Conservation (phyloP, 805 yeast genomes). For the Candida golubevii region DNA sequence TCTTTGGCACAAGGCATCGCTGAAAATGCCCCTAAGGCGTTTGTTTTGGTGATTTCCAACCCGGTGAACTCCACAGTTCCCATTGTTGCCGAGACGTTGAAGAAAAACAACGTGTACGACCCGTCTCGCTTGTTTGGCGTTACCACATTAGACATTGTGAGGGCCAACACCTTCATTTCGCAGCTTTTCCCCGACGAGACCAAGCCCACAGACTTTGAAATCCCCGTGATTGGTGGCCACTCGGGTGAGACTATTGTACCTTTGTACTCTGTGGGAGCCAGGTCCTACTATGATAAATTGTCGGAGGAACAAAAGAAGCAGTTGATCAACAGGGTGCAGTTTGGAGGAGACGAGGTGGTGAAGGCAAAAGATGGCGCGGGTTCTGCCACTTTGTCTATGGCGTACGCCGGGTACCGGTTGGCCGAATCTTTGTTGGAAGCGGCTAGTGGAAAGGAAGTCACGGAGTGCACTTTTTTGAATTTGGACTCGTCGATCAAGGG, state of each 20-base stretch:
- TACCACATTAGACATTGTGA: constrained; percentile 80
- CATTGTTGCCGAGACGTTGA: constrained; percentile 75
- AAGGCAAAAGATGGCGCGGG: constrained; percentile 93
- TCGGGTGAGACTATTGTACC: constrained; percentile 95
- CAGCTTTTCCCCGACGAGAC: constrained; percentile 43
- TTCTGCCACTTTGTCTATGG: constrained; percentile 94
- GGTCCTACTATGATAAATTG: constrained; percentile 33
- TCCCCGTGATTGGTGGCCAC: constrained; percentile 91
- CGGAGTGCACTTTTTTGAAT: constrained; percentile 50
- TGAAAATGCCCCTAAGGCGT: constrained; percentile 64
- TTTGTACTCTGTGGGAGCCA: constrained; percentile 51
- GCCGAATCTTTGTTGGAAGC: constrained; percentile 50
- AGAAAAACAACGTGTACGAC: constrained; percentile 61
- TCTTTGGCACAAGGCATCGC: constrained; percentile 75
- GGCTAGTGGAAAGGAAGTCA: constrained; percentile 20
- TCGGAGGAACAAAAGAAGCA: constrained; percentile 29
- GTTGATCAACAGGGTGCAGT: constrained; percentile 42
- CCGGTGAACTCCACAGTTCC: constrained; percentile 95
- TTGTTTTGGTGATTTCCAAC: constrained; percentile 79
- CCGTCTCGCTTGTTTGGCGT: constrained; percentile 80
- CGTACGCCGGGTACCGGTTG: constrained; percentile 84
- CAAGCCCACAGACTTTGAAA: constrained; percentile 49
- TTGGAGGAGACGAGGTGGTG: constrained; percentile 95
- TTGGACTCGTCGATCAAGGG: constrained; percentile 49
- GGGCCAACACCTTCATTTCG: constrained; percentile 79